Base-by-base conservation (phyloP, 108 stramenopile species). In the Stephanodiscus triporus region DNA sequence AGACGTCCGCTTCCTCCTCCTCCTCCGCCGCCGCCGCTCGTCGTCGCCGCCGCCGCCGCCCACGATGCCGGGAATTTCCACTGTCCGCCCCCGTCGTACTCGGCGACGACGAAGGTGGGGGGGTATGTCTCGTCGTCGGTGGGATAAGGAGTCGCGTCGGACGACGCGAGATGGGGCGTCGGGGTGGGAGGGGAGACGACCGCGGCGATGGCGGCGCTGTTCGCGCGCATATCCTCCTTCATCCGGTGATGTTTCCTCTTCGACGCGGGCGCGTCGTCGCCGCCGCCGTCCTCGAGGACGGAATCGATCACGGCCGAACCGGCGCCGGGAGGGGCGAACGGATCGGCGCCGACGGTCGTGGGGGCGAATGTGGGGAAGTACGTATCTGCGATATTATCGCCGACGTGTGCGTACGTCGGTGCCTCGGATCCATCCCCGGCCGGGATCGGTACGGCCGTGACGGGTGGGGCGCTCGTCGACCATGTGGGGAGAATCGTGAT, bases 51-150 rank as follows among this genome's bases (percentile, higher is more conserved):
- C 4, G 40, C 40, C 4, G 40, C 27, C 9, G 27, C 27, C 54
- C 54, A 27, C 7, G 26, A 29, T 17, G 26, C 26, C 9, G 26
- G 27, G 8, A 27, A 24, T 22, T 42, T 45, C 40, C 14, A 23
- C 6, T 23, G 9, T 30, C 27, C 56, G 34, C 30, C 8, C 9
- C 54, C 53, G 14, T 36, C 20, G 51, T 51, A 51, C 6, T 20
- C 23, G 51, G 24, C 23, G 11, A 29, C 23, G 55, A 14, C 13
- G 27, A 56, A 14, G 5, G 61, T 67, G 24, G 53, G 67, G 1
- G 40, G 60, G 68, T 67, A 54, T 6, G 67, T 63, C 29, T 9
- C 48, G 51, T 75, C 66, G 29, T 49, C 58, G 30, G 74, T 75
- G 34, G 74, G 74, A 51, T 53, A 67, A 1, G 53, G 36, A 32